Base-by-base conservation (phyloP, 768 basidiomycete species). In the Suillus subaureus region DNA sequence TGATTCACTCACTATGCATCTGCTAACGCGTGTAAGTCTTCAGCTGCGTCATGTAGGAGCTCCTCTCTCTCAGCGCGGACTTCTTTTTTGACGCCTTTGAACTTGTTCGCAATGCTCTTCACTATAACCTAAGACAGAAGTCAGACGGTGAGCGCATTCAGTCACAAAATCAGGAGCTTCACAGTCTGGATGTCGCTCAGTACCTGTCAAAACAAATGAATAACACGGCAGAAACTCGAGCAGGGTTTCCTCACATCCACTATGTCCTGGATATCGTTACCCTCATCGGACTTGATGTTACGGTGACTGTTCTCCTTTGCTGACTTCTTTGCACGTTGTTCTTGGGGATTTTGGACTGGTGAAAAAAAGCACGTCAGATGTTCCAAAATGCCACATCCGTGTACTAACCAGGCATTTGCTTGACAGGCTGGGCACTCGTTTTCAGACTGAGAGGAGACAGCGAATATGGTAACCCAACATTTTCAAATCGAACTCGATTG, bases 151-250 rank as follows among this genome's bases (percentile, higher is more conserved):
- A 58, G 55, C 15, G 56, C 61, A 52, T 39, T 62, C 6, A 43
- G 31, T 47, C 43, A 61, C 61, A 51, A 51, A 43, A 35, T 35
- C 13, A 13, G 13, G 31, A 56, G 39, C 43, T 70, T 49, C 71
- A 81, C 87, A 70, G 83, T 71, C 60, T 84, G 81, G 18, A 89
- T 83, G 67, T 86, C 79, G 37, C 79, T 74, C 61, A 89, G 74
- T 61, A 85, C 77, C 87, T 88, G 61, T 42, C 49, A 45, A 47
- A n/a, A 26, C 21, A 33, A 47, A 23, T 63, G 16, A 51, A 45
- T 39, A 26, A 12, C 33, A 43, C 39, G 43, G 49, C 31, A 63
- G 21, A 8, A 23, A 26, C 7, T 61, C 13, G 26, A 21, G 9
- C 18, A 21, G 35, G 23, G 8, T 4, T 26, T 15, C 65, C 77